Conservation (phyloP, 1,139 yeast species). For the Casaregolazyma suthepensis region DNA sequence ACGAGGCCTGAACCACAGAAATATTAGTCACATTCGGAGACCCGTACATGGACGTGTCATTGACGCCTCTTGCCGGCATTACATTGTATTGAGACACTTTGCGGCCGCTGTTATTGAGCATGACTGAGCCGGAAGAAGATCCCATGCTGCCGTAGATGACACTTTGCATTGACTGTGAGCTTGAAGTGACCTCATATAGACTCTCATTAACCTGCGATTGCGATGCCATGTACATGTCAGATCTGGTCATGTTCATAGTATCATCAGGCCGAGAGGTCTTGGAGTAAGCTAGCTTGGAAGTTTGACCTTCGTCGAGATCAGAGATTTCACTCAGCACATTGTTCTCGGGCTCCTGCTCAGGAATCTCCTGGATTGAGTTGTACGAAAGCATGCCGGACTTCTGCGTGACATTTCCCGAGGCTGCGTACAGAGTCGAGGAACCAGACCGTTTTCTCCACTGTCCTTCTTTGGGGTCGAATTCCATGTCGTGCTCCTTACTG, state of each 20-base stretch:
- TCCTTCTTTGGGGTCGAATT: conserved; percentile 1
- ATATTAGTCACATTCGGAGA: background rate
- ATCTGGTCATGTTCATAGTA: background rate
- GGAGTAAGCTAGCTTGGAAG: background rate
- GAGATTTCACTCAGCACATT: conserved; percentile 28
- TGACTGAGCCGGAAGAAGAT: conserved; percentile 1
- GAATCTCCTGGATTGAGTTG: background rate
- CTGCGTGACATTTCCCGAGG: background rate
- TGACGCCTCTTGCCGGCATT: background rate
- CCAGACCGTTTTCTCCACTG: conserved; percentile 10
- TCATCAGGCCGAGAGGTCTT: background rate
- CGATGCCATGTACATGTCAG: background rate
- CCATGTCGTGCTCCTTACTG: conserved; percentile 32
- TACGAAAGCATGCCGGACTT: background rate
- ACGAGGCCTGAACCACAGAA: conserved; percentile 25
- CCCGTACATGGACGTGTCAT: background rate
- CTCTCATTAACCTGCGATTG: background rate
- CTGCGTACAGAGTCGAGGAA: conserved; percentile 19
- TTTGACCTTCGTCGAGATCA: conserved; percentile 16
- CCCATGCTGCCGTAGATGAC: background rate
- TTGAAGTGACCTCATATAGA: background rate
- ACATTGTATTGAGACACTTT: conserved; percentile 1
- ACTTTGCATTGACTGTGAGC: background rate
- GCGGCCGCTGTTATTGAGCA: conserved; percentile 3
- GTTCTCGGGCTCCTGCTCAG: conserved; percentile 11